Evolutionary conservation across 805 yeast species (phyloP).

Genomic region (Hyphopichia homilentoma): DNA sequence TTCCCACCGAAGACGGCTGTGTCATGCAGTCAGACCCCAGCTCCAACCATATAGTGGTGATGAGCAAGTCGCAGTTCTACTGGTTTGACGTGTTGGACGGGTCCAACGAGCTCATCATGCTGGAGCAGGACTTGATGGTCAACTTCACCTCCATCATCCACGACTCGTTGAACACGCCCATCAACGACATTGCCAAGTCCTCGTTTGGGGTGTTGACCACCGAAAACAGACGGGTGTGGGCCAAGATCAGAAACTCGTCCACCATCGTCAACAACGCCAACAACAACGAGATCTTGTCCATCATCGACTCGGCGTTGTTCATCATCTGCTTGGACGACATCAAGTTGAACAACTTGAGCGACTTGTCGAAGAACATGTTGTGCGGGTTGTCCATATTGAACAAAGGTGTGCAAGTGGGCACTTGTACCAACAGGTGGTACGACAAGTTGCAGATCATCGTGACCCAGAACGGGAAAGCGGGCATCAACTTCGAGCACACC

Average conservation of each 20-base stretch:
- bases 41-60: constrained; percentile 76
- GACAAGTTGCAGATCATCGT: constrained; percentile 86
- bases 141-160: constrained; percentile 72
- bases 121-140: constrained; percentile 70
- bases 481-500: constrained; percentile 89
- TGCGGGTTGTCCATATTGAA: constrained; percentile 80
- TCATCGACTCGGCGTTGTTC: constrained; percentile 79
- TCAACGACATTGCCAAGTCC: constrained; percentile 62
- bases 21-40: constrained; percentile 75
- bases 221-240: constrained; percentile 87
- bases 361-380: constrained; percentile 76
- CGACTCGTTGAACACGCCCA: constrained; percentile 58
- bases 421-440: constrained; percentile 94
- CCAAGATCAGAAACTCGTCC: constrained; percentile 57
- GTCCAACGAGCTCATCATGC: constrained; percentile 64
- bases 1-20: constrained; percentile 78
- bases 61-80: constrained; percentile 84
- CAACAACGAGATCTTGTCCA: constrained; percentile 68
- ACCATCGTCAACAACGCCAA: constrained; percentile 39
- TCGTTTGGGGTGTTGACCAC: constrained; percentile 90
- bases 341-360: constrained; percentile 56
- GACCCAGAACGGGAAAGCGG: constrained; percentile 87
- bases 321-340: constrained; percentile 81
- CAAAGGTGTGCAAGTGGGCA: constrained; percentile 87
- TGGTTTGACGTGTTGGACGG: constrained; percentile 91